A percentile compares a stretch with the other conserved stretches of the same genome.
Conservation (phyloP, 2,329 filamentous ascomycete species). For the Clathrospora elynae region DNA sequence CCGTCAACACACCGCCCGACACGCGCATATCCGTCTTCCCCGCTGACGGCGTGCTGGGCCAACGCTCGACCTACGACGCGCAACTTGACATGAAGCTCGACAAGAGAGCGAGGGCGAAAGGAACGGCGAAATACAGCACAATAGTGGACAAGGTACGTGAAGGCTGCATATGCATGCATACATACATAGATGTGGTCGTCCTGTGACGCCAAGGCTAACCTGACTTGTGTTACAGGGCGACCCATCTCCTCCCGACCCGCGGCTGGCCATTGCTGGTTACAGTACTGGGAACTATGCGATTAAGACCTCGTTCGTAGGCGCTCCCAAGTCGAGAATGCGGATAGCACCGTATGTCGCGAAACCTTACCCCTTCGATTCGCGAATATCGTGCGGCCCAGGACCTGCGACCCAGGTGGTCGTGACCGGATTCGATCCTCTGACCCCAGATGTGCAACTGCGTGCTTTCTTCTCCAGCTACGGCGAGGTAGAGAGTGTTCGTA, state of each 20-base stretch:
- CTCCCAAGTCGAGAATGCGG: slow-evolving; percentile 69
- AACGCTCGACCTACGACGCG: slow-evolving; percentile 66
- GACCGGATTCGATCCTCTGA: slow-evolving; percentile 92
- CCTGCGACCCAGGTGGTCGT: slow-evolving; percentile 91
- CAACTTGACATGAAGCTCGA: slow-evolving; percentile 63
- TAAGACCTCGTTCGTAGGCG: slow-evolving; percentile 65
- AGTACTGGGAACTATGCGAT: slow-evolving; percentile 53
- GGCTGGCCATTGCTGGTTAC: slow-evolving; percentile 70
- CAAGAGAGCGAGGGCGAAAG: slow-evolving; percentile 56
- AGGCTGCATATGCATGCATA: slow-evolving; percentile 34
- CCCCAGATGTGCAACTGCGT: slow-evolving; percentile 76
- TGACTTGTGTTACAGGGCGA: slow-evolving; percentile 67
- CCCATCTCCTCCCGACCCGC: slow-evolving; percentile 80
- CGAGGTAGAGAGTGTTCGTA: slow-evolving; percentile 87
- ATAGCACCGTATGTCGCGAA: slow-evolving; percentile 78
- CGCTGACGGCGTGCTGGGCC: slow-evolving; percentile 60
- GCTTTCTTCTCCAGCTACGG: slow-evolving; percentile 80
- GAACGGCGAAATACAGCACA: slow-evolving; percentile 55
- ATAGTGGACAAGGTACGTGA: slow-evolving; percentile 56
- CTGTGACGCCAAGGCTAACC: slow-evolving; percentile 50
- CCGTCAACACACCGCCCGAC: slow-evolving; percentile 51
- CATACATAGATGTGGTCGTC: slow-evolving; percentile 45
- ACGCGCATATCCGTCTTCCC: slow-evolving; percentile 56
- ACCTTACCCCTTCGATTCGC: slow-evolving; percentile 79
- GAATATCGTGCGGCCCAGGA: slow-evolving; percentile 83